A percentile compares a stretch with the other conserved stretches of the same genome.
Evolutionary conservation across 1,139 yeast species (phyloP).

Genomic region (Saccharomycopsis phalli): DNA sequence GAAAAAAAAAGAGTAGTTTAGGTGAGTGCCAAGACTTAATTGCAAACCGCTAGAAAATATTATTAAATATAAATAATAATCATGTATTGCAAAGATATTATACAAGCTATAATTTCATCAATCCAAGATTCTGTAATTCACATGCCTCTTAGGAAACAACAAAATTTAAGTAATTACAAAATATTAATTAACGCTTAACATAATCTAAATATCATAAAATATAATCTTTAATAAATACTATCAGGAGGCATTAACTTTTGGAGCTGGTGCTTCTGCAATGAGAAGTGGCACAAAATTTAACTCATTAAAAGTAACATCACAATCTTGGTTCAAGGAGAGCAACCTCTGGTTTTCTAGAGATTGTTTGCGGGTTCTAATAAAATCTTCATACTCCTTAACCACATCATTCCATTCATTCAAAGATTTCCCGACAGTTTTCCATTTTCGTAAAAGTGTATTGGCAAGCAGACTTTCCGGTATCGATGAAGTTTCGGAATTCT

Average conservation of each 20-base stretch:
- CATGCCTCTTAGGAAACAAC: no score
- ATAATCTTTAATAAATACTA: no score
- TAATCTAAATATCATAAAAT: no score
- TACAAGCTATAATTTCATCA: no score
- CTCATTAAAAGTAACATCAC: slow-evolving; percentile 18
- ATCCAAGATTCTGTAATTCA: no score
- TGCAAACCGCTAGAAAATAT: no score
- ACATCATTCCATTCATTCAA: slow-evolving; percentile 54
- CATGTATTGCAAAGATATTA: no score
- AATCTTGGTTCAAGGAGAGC: slow-evolving; percentile 4
- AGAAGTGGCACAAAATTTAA: slow-evolving; percentile 33
- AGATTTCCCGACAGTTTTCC: slow-evolving; percentile 49
- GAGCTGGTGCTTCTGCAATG: slow-evolving; percentile 32
- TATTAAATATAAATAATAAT: no score
- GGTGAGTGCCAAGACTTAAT: no score
- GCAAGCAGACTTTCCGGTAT: slow-evolving; percentile 10
- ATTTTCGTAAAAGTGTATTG: slow-evolving; percentile 20
- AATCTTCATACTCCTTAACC: slow-evolving; percentile 52
- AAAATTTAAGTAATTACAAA: no score
- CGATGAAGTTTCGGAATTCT: neutral
- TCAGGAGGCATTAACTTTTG: slow-evolving; percentile 20
- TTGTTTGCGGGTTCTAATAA: slow-evolving; percentile 30
- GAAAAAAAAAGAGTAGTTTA: no score
- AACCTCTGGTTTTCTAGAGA: slow-evolving; percentile 20
- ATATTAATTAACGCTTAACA: no score